Evolutionary conservation across 2,329 filamentous ascomycete species (phyloP), one percentile per base, ranked within the genome.

Genomic region (Raffaelea albimanens): DNA sequence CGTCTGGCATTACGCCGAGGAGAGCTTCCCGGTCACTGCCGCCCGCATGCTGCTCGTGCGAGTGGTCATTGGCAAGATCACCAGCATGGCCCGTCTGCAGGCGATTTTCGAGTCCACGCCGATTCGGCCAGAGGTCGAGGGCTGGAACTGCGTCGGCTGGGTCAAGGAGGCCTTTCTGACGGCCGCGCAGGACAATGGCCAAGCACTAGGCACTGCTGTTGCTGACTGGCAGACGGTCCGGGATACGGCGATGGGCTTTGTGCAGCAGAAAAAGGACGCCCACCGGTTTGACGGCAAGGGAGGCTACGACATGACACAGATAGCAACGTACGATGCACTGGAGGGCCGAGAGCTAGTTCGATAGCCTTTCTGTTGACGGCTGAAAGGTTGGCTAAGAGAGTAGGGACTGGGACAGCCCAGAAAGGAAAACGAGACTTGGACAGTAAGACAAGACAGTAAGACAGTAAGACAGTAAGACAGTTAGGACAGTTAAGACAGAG

Each of bases 211-310:
- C n/a, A 44, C 43, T 34, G 25, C 46, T 5, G 39, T 41, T 20
- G 18, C 38, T n/a, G 42, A 40, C 25, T 48, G 46, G 46, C 3
- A 18, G 34, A 23, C 42, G 4, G 36, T 44, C 22, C 34, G 46
- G 19, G 14, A 40, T 20, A 21, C 46, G 11, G 42, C 42, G 29
- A 41, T 41, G 34, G 21, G 22, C 18, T 48, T 44, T 34, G 40
- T 41, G n/a, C 18, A 40, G 33, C 22, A 41, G 14, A 48, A 48
- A 42, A 23, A n/a, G 20, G 13, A 23, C 3, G 46, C 39, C n/a
- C 46, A 48, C 18, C 46, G 46, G 4, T 48, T 44, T 19, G 46
- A 48, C 36, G 46, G 46, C 22, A 22, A 31, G 33, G 46, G 41
- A 2, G 33, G 40, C 4, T 44, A 44, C n/a, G 42, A 48, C 36